A percentile compares a stretch with the other conserved stretches of the same genome.
Evolutionary conservation across 2,329 filamentous ascomycete genomes (phyloP).

Genomic region (Thermothelomyces thermophilus): DNA sequence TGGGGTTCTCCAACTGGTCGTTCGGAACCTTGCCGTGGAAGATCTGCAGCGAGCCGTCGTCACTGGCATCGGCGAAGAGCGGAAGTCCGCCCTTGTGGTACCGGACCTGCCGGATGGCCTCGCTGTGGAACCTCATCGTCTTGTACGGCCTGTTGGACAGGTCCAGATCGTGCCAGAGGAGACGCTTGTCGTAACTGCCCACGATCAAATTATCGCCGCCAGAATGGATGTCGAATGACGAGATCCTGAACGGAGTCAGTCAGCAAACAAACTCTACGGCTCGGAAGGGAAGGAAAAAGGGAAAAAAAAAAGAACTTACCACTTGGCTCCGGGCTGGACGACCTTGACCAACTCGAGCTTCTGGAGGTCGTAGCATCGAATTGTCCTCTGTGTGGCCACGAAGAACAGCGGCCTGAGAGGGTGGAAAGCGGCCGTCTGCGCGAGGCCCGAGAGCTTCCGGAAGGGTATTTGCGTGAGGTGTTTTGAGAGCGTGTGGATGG

Average conservation of each 20-base stretch:
- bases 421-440: conserved; percentile 91
- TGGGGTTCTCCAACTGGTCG: conserved; percentile 93
- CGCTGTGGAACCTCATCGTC: conserved; percentile 88
- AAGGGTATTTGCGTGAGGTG: conserved; percentile 94
- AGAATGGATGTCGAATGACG: conserved; percentile 85
- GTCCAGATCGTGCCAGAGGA: conserved; percentile 96
- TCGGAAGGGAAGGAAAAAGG: background rate
- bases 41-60: conserved; percentile 89
- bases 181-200: conserved; percentile 85
- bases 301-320: conserved; percentile 68
- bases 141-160: conserved; percentile 88
- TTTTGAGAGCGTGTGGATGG: conserved; percentile 91
- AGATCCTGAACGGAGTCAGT: conserved; percentile 59
- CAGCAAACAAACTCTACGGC: background rate
- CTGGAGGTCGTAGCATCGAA: conserved; percentile 89
- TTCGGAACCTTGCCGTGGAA: conserved; percentile 95
- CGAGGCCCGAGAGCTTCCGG: conserved; percentile 64
- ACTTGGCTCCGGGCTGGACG: conserved; percentile 81
- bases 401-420: conserved; percentile 90
- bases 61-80: conserved; percentile 88
- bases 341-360: conserved; percentile 89
- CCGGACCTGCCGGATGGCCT: conserved; percentile 82
- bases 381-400: conserved; percentile 87
- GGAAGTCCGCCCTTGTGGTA: conserved; percentile 76
- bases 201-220: conserved; percentile 92